A percentile compares a stretch with the other conserved stretches of the same genome.
Conservation (phyloP, 2,329 filamentous ascomycete species). For the Sporothrix brasiliensis region DNA sequence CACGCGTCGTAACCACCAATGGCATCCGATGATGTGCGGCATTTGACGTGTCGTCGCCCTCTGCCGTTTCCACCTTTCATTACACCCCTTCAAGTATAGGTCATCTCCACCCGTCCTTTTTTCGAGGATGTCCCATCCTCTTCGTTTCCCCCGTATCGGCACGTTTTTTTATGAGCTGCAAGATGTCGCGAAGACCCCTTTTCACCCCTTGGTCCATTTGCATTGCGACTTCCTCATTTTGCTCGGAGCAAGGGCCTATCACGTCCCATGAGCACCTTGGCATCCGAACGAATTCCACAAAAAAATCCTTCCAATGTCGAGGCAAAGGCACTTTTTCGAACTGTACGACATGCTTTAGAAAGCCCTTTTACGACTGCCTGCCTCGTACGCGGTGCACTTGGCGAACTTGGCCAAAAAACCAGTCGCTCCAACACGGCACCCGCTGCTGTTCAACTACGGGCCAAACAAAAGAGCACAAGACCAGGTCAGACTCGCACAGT, state of each 20-base stretch:
- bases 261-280: too few relatives aligned
- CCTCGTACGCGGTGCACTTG: background rate
- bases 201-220: background rate
- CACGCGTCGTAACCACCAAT: background rate
- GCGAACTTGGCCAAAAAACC: background rate
- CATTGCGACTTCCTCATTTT: too few relatives aligned
- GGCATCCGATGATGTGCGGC: background rate
- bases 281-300: too few relatives aligned
- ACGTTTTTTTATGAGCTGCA: background rate
- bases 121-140: background rate
- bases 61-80: too few relatives aligned
- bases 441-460: background rate
- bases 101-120: background rate
- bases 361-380: too few relatives aligned
- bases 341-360: too few relatives aligned
- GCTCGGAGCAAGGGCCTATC: constrained; percentile 20
- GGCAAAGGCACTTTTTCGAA: too few relatives aligned
- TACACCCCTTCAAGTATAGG: too few relatives aligned
- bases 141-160: background rate
- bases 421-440: background rate
- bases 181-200: background rate
- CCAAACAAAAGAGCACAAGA: background rate
- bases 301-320: too few relatives aligned
- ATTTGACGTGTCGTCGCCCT: background rate
- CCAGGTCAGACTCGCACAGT: background rate